Evolutionary conservation across 2,329 filamentous ascomycete species (phyloP).

Genomic region (Calonectria hongkongensis): DNA sequence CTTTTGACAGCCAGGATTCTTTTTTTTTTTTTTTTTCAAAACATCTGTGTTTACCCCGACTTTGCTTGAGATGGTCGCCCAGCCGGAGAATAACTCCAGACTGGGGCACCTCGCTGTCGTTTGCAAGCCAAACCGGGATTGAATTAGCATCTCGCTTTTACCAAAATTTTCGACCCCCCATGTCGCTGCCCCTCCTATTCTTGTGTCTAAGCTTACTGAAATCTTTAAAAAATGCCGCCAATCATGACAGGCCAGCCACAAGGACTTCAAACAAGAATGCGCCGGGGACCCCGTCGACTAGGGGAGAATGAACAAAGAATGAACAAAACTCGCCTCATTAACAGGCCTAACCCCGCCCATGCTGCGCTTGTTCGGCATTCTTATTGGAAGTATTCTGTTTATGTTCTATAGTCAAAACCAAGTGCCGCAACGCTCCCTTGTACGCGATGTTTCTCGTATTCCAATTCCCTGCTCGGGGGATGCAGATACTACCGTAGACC

Average conservation of each 20-base stretch:
- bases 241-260: conserved; percentile 32
- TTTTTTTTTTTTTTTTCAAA: not conserved
- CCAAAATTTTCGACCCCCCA: conserved; percentile 38
- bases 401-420: not conserved
- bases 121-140: not conserved
- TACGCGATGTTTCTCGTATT: conserved; percentile 8
- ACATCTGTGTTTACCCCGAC: conserved; percentile 12
- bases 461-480: not conserved
- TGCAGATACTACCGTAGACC: not conserved
- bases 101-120: not conserved
- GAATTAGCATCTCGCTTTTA: conserved; percentile 13
- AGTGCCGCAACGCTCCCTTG: not conserved
- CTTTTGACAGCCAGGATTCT: not conserved
- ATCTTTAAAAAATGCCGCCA: conserved; percentile 42
- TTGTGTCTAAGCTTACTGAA: conserved; percentile 23
- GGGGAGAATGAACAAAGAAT: conserved; percentile 23
- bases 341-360: not conserved
- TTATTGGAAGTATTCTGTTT: conserved; percentile 26
- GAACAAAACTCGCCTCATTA: conserved; percentile 16
- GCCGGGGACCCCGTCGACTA: conserved; percentile 32
- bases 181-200: conserved; percentile 27
- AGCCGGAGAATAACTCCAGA: not conserved
- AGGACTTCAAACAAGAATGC: conserved; percentile 39
- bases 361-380: conserved; percentile 5
- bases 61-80: not conserved